Evolutionary conservation across 1,139 yeast species (phyloP), one percentile per base, ranked within the genome.

Genomic region (Eremothecium sinecaudum): DNA sequence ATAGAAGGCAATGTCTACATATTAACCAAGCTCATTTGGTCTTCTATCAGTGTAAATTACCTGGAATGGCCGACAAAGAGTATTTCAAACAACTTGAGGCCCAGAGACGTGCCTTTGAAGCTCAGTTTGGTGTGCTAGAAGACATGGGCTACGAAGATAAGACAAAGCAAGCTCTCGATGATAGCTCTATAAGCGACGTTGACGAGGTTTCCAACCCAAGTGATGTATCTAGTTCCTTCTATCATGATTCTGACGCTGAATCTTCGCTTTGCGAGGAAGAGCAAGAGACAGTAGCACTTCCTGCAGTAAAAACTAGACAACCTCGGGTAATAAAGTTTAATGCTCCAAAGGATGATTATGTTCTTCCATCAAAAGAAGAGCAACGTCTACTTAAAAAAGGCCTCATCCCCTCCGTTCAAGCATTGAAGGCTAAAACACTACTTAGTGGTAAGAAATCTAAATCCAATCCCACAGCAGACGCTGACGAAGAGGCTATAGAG

Each of bases 71-170:
- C 14, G 30, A 27, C 6, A 68, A 62, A 22, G 73, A 67, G n/a
- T 71, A 73, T 44, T 39, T 61, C 50, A 57, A 51, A 32, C 63
- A 65, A n/a, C 44, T 76, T 48, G 82, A 75, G 48, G 50, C 64
- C 18, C 83, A 77, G 40, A 50, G 84, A 43, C 52, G 63, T 18
- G 73, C 75, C 37, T 79, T 79, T 48, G 87, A 79, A 48, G 72
- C 73, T 5, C 84, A 77, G 59, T 79, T 79, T 53, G 84, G 83
- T 0, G 60, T 73, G 3, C 48, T 79, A 5, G 82, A 74, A 46
- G 62, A 62, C 2, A 52, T 73, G 66, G 83, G 83, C 4, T 75
- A 56, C 47, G 67, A 68, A 33, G 83, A 77, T 47, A 71, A 67
- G 51, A 61, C 74, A 5, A 68, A 61, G 40, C 42, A 35, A 47